Base-by-base conservation (phyloP, 1,284 basidiomycete genomes). In the Limonomyces culmigenus region DNA sequence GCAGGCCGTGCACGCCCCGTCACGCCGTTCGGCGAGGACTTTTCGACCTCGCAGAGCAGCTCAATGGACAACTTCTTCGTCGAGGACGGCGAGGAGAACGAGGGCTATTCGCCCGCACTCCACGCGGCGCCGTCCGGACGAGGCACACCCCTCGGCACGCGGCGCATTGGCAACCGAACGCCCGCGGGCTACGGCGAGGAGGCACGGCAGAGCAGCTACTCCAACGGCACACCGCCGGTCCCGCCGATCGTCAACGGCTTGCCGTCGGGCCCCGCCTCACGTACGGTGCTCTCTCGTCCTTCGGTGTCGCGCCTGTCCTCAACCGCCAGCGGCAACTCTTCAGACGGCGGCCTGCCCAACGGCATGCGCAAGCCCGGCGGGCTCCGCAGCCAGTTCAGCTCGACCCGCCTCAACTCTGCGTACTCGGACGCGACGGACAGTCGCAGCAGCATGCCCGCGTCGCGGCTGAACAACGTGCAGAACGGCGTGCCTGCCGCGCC, bases 321-420 rank as follows among this genome's bases (percentile, higher is more conserved):
- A 16, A 62, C 55, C 35, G 46, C 54, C 43, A 61, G 57, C 41
- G 47, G 50, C 21, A 48, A 48, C 29, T 50, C 54, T 5, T 68
- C 70, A 0, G 74, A 81, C 27, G 52, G 59, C 12, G 65, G 62
- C 43, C 71, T 70, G 41, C 65, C 63, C 5, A 45, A 50, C 19
- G 59, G 10, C 56, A 33, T 47, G 53, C 16, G 50, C 11, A 52
- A 51, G 21, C 58, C 74, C 34, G 68, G 73, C 15, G 51, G 59
- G 16, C 49, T 85, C 21, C 65, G 75, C 19, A 77, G 67, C 43
- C 79, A 86, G 47, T 74, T 75, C 46, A 83, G 76, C 50, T 72
- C 76, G 17, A 73, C 72, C 29, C 65, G 64, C 40, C 59, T 85
- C 27, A 61, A 62, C 35, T 55, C 59, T 13, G 51, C 60, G 5